These are phyloP conservation scores for Neofusicoccum sp. DNA, from an alignment of 2,329 filamentous ascomycete genomes.

Conservation along the genomic window DNA sequence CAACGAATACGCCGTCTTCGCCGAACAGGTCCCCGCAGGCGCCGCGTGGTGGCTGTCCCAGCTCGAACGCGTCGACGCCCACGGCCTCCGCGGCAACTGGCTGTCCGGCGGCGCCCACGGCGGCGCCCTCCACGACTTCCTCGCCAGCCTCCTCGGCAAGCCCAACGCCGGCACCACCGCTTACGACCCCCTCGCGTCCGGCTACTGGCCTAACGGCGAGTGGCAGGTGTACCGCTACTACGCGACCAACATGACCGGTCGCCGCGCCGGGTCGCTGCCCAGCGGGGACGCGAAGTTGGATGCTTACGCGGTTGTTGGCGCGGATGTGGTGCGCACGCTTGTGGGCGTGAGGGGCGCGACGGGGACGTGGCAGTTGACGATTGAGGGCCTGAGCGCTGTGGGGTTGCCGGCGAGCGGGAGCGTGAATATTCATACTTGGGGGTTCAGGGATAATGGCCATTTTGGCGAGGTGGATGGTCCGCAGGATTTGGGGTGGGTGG, in stretches of 20 bases:
- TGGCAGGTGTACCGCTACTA: conserved; percentile 53
- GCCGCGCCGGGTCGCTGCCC: conserved; percentile 37
- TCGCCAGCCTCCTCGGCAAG: conserved; percentile 40
- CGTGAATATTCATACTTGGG: conserved; percentile 6
- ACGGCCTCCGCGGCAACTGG: conserved; percentile 50
- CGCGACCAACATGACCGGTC: conserved; percentile 44
- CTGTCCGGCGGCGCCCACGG: conserved; percentile 26
- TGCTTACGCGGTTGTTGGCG: conserved; percentile 38
- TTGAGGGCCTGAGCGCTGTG: conserved; percentile 34
- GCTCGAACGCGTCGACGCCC: conserved; percentile 45
- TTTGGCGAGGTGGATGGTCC: conserved; percentile 11
- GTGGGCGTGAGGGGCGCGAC: conserved; percentile 33
- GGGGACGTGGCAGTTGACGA: conserved; percentile 36
- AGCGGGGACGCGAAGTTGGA: conserved; percentile 39
- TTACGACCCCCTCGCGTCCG: conserved; percentile 26
- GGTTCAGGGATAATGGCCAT: conserved; percentile 20
- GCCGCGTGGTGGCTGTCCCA: conserved; percentile 49
- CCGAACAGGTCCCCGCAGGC: conserved; percentile 43
- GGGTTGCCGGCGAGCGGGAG: conserved; percentile 29
- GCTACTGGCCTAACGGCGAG: conserved; percentile 43
- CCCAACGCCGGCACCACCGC: conserved; percentile 26
- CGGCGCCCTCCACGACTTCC: conserved; percentile 43
- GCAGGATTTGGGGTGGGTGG: conserved; percentile 10
- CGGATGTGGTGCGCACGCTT: conserved; percentile 35
- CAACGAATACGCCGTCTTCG: conserved; percentile 48